phyloP scores from a whole-genome alignment of 768 basidiomycete species.

The Tylopilus vinaceipallidus region DNA sequence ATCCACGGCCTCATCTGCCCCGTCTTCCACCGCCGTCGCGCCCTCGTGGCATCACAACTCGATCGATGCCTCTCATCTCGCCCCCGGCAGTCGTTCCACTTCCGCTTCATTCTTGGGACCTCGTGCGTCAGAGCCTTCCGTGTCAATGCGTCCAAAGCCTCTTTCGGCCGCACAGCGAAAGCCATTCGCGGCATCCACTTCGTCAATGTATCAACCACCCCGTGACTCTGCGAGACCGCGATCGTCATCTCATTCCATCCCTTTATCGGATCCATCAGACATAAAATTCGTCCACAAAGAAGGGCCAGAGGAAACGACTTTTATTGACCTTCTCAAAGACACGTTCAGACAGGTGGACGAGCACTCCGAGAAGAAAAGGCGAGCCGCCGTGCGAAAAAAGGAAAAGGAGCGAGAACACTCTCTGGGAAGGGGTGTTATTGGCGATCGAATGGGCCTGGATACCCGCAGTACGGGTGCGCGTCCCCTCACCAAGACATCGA shows the following conservation, averaged over 20 bases:
- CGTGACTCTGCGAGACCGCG: conserved; percentile 12
- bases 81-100: background rate
- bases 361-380: conserved; percentile 29
- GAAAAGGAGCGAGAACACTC: conserved; percentile 11
- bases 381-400: conserved; percentile 7
- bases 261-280: background rate
- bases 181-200: conserved; percentile 22
- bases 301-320: conserved; percentile 23
- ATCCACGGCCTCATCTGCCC: conserved; percentile 5
- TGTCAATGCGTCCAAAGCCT: conserved; percentile 8
- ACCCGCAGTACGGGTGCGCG: background rate
- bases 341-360: conserved; percentile 22
- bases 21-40: background rate
- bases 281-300: conserved; percentile 7
- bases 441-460: background rate
- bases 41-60: conserved; percentile 11
- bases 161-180: conserved; percentile 8
- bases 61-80: conserved; percentile 4
- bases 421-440: background rate
- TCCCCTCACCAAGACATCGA: conserved; percentile 17
- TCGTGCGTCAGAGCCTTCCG: conserved; percentile 3
- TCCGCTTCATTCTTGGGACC: conserved; percentile 3
- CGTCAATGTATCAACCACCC: conserved; percentile 13
- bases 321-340: conserved; percentile 26
- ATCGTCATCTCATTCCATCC: conserved; percentile 19